Evolutionary conservation across 2,329 filamentous ascomycete species (phyloP), one percentile per base, ranked within the genome.

Genomic region (Cladosporium sp.): DNA sequence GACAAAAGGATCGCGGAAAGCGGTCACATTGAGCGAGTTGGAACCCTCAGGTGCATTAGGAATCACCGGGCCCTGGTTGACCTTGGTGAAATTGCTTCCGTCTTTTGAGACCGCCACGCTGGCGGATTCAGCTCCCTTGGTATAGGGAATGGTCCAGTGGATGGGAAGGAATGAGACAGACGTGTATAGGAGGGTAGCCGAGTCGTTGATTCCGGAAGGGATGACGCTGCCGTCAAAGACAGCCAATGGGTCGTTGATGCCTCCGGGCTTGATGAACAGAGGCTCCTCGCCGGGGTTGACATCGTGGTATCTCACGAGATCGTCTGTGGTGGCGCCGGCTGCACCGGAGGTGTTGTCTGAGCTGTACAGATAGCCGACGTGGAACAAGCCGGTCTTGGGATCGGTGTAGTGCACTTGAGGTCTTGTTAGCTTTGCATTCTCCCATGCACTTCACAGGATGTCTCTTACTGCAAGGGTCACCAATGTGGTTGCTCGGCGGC

Each of bases 191-290:
- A 75, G 60, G 0, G 72, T 76, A 3, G 72, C 71, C 4, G 64
- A 68, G 13, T 70, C 72, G 18, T 71, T 68, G 54, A 75, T 70
- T 8, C 71, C 72, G 3, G 51, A 58, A 8, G 73, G 71, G 40
- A 75, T 73, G 13, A 74, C 70, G 13, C 67, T 68, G 2, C 73
- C 73, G 41, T 75, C 73, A 47, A 75, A 76, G 13, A 76, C 71
- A 38, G 71, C 70, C 13, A 74, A 53, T 0, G 68, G 68, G 44
- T 75, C 73, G 43, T 75, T 75, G n/a, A 68, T 67, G 7, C 64
- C 65, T 7, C 71, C 71, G 13, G 61, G 54, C 2, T 55, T 51
- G 11, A 68, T 66, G 51, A 66, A 65, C 11, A 53, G 40, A 1
- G 61, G 60, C 15, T 54, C 61, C 2, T 61, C 60, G n/a, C n/a